phyloP scores from a whole-genome alignment of 1,284 basidiomycete genomes.

The Sanghuangporus weigelae region DNA sequence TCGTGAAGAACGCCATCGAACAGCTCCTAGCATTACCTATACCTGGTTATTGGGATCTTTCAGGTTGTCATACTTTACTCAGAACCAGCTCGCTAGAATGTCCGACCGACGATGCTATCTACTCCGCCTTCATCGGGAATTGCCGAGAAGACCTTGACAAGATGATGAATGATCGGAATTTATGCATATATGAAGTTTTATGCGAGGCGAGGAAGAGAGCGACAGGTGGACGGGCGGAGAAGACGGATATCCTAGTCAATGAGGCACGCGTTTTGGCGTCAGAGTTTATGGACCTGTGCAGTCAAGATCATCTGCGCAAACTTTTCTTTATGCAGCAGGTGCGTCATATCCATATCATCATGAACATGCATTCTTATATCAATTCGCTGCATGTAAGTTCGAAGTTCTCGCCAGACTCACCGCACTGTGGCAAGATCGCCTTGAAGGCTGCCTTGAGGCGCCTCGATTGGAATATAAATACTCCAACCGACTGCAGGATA shows the following conservation, averaged over 20 bases:
- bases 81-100: conserved; percentile 22
- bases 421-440: conserved; percentile 42
- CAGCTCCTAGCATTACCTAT: conserved; percentile 41
- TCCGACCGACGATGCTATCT: conserved; percentile 37
- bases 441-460: conserved; percentile 42
- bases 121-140: conserved; percentile 26
- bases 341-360: conserved; percentile 7
- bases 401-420: conserved; percentile 40
- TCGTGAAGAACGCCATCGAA: conserved; percentile 40
- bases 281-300: conserved; percentile 43
- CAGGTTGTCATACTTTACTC: conserved; percentile 32
- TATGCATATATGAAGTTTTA: conserved; percentile 31
- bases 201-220: conserved; percentile 7
- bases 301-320: conserved; percentile 37
- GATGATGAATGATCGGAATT: conserved; percentile 31
- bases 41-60: conserved; percentile 43
- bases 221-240: conserved; percentile 26
- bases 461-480: conserved; percentile 37
- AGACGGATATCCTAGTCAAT: conserved; percentile 35
- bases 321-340: conserved; percentile 50
- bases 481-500: conserved; percentile 24
- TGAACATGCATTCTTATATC: not conserved
- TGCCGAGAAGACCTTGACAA: conserved; percentile 21
- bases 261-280: conserved; percentile 34
- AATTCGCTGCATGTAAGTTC: conserved; percentile 30